phyloP scores from a whole-genome alignment of 495 filamentous ascomycete species.

The Xylaria palmicola region DNA sequence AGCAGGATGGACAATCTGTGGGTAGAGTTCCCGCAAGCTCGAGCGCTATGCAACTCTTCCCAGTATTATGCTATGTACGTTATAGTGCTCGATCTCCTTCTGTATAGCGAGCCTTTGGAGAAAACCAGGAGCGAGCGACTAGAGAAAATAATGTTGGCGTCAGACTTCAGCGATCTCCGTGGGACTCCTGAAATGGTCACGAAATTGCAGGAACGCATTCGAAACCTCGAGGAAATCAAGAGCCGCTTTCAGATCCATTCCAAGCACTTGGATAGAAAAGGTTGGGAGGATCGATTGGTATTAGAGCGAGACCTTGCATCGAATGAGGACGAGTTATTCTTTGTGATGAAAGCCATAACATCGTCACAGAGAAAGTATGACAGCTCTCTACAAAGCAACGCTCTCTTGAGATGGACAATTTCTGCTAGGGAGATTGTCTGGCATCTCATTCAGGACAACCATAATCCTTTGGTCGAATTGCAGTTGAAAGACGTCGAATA shows the following conservation, averaged over 20 bases:
- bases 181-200: slow-evolving; percentile 93
- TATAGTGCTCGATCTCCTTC: slow-evolving; percentile 89
- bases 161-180: slow-evolving; percentile 95
- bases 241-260: slow-evolving; percentile 91
- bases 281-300: slow-evolving; percentile 83
- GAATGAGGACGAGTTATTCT: slow-evolving; percentile 97
- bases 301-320: slow-evolving; percentile 84
- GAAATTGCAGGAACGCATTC: slow-evolving; percentile 84
- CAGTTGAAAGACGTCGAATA: slow-evolving; percentile 86
- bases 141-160: slow-evolving; percentile 99
- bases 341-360: slow-evolving; percentile 99
- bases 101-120: slow-evolving; percentile 94
- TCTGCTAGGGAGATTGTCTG: slow-evolving; percentile 90
- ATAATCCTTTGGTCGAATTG: slow-evolving; percentile 89
- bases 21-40: slow-evolving; percentile 91
- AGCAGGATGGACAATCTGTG: slow-evolving; percentile 89
- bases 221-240: slow-evolving; percentile 96
- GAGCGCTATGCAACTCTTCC: slow-evolving; percentile 89
- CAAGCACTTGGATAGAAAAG: slow-evolving; percentile 79
- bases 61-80: slow-evolving; percentile 98
- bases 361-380: slow-evolving; percentile 87
- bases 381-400: slow-evolving; percentile 66
- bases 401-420: slow-evolving; percentile 84
- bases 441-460: slow-evolving; percentile 85
- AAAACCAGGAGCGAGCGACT: slow-evolving; percentile 90